Percentiles rank a stretch among this genome's conserved stretches.
Evolutionary conservation across 768 basidiomycete species (phyloP).

Genomic region (Lentinula sp.): DNA sequence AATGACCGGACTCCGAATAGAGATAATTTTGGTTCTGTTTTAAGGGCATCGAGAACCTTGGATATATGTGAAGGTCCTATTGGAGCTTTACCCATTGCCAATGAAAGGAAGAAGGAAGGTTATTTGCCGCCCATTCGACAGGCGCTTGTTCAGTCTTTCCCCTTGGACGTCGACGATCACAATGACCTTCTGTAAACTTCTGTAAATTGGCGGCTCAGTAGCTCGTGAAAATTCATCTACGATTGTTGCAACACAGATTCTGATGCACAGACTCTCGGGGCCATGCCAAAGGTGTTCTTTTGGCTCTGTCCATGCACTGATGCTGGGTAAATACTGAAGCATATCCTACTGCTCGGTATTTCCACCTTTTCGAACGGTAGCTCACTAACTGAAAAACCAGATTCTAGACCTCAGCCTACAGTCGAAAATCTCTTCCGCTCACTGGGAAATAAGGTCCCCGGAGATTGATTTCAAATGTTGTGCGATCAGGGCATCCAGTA

Average conservation of each 20-base stretch:
- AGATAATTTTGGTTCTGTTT: slow-evolving; percentile 41
- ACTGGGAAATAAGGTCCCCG: neutral
- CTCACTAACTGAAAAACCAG: no score
- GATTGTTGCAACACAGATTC: no score
- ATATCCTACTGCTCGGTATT: no score
- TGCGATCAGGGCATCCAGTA: no score
- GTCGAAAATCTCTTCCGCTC: neutral
- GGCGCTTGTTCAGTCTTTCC: neutral
- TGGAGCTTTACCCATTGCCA: slow-evolving; percentile 3
- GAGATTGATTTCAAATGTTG: neutral
- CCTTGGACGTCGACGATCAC: neutral
- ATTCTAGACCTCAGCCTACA: no score
- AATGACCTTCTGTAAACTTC: neutral
- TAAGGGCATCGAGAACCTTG: slow-evolving; percentile 44
- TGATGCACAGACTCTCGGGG: no score
- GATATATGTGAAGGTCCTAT: slow-evolving; percentile 53
- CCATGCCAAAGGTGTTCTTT: no score
- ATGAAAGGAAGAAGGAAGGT: neutral
- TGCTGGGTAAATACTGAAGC: no score
- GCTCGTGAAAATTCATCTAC: no score
- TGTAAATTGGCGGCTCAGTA: no score
- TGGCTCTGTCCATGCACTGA: no score
- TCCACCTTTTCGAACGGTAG: no score
- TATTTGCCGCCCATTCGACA: neutral
- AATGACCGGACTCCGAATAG: slow-evolving; percentile 44